These are phyloP conservation scores for Lactarius indigo DNA, from an alignment of 768 basidiomycete species.

Conservation along the genomic window DNA sequence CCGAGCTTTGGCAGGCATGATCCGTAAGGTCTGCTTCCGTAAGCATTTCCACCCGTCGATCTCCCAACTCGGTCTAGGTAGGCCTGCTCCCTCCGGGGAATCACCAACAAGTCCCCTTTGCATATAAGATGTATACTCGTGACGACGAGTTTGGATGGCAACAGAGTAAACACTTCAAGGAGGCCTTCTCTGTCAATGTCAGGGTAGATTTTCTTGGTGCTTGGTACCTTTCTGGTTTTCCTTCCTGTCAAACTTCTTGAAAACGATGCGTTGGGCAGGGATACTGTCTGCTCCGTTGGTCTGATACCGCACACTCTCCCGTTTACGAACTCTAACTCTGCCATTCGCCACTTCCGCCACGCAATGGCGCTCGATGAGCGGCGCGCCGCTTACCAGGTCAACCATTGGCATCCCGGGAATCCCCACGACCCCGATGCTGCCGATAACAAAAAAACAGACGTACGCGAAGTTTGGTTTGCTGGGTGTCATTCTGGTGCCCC, in stretches of 20 bases:
- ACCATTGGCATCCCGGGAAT: conserved; percentile 29
- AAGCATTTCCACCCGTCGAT: neutral
- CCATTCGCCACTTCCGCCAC: conserved; percentile 65
- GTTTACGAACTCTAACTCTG: conserved; percentile 58
- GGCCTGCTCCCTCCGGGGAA: conserved; percentile 69
- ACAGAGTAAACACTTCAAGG: conserved; percentile 67
- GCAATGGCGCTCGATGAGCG: conserved; percentile 68
- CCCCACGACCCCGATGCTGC: conserved; percentile 34
- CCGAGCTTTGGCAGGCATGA: conserved; percentile 71
- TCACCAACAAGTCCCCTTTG: conserved; percentile 74
- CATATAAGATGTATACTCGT: conserved; percentile 67
- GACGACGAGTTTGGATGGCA: conserved; percentile 57
- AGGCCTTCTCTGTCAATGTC: conserved; percentile 71
- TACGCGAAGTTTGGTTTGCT: conserved; percentile 79
- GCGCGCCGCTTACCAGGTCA: conserved; percentile 51
- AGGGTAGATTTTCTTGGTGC: conserved; percentile 72
- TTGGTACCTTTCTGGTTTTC: conserved; percentile 45
- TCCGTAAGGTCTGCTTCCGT: conserved; percentile 49
- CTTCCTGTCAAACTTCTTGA: neutral
- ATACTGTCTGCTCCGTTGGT: conserved; percentile 70
- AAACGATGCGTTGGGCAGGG: conserved; percentile 44
- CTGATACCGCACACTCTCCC: conserved; percentile 60
- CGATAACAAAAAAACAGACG: conserved; percentile 44
- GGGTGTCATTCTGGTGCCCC: conserved; percentile 66
- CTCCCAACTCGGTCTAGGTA: conserved; percentile 39